These are phyloP conservation scores for Fusarium keratoplasticum DNA, from an alignment of 2,329 filamentous ascomycete genomes.

Conservation along the genomic window DNA sequence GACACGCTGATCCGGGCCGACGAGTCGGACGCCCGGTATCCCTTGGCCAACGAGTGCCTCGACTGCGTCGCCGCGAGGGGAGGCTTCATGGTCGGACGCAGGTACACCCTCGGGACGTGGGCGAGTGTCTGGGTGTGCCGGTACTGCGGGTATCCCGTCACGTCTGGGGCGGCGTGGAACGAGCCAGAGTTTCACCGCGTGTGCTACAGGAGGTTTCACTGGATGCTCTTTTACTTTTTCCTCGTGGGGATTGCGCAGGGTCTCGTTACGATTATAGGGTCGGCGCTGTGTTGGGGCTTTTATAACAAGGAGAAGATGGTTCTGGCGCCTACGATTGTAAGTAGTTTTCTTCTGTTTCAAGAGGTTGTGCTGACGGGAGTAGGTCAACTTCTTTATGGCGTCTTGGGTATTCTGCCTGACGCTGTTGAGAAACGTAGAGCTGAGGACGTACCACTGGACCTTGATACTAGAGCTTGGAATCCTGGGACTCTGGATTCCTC, in stretches of 20 bases:
- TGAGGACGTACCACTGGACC: conserved; percentile 55
- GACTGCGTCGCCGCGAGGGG: conserved; percentile 50
- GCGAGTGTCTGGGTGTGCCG: conserved; percentile 54
- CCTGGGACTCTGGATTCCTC: conserved; percentile 41
- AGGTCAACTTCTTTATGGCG: conserved; percentile 53
- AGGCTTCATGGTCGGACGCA: conserved; percentile 53
- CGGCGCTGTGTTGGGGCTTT: conserved; percentile 53
- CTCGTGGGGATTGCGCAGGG: conserved; percentile 54
- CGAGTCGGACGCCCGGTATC: conserved; percentile 47
- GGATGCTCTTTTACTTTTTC: conserved; percentile 53
- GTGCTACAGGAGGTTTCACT: conserved; percentile 55
- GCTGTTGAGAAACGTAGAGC: conserved; percentile 47
- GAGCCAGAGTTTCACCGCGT: conserved; percentile 54
- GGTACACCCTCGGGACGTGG: conserved; percentile 52
- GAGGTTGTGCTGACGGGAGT: conserved; percentile 2
- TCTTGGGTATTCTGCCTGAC: conserved; percentile 51
- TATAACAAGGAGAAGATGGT: conserved; percentile 48
- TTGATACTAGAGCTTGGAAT: conserved; percentile 50
- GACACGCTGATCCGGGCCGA: conserved; percentile 49
- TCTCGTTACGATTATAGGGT: conserved; percentile 49
- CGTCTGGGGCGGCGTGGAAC: conserved; percentile 44
- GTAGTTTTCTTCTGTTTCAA: background rate
- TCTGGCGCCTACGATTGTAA: conserved; percentile 51
- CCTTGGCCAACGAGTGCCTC: conserved; percentile 55
- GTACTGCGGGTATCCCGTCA: conserved; percentile 58